Conservation (phyloP, 495 filamentous ascomycete species). For the Penicillium crystallinum region DNA sequence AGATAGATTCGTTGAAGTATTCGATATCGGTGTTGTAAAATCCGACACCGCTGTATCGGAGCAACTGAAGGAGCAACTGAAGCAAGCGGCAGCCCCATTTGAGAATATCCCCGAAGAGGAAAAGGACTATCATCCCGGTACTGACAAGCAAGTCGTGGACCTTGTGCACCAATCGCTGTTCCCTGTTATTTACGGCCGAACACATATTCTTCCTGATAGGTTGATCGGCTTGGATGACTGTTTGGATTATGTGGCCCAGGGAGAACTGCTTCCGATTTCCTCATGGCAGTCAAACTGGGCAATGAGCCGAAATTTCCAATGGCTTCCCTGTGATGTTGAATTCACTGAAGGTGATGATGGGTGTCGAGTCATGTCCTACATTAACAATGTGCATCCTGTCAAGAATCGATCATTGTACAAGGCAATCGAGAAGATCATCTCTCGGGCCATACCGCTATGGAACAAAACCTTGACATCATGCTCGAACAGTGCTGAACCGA, state of each 20-base stretch:
- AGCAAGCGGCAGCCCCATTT: constrained; percentile 25
- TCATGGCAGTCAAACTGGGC: background rate
- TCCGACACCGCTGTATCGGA: constrained; percentile 31
- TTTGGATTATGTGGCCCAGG: constrained; percentile 26
- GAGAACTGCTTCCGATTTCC: background rate
- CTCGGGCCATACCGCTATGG: constrained; percentile 50
- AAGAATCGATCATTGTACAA: constrained; percentile 44
- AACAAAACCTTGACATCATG: constrained; percentile 22
- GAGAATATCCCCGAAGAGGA: constrained; percentile 39
- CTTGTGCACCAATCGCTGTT: constrained; percentile 59
- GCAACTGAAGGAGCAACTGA: constrained; percentile 21
- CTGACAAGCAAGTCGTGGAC: constrained; percentile 51
- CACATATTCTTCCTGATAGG: constrained; percentile 37
- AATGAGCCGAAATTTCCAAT: constrained; percentile 45
- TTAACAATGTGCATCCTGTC: constrained; percentile 57
- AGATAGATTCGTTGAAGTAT: constrained; percentile 26
- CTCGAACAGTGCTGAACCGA: background rate
- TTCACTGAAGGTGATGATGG: constrained; percentile 23
- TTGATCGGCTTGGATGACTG: constrained; percentile 40
- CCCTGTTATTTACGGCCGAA: constrained; percentile 52
- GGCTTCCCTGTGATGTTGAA: constrained; percentile 53
- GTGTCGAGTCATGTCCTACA: constrained; percentile 41
- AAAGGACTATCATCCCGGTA: constrained; percentile 57
- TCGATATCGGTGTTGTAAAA: constrained; percentile 32
- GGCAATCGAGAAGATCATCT: constrained; percentile 46